Percentiles rank a stretch among this genome's conserved stretches.
These are phyloP conservation scores for Fusarium sp. DNA, from an alignment of 2,329 filamentous ascomycete genomes.

Conservation along the genomic window DNA sequence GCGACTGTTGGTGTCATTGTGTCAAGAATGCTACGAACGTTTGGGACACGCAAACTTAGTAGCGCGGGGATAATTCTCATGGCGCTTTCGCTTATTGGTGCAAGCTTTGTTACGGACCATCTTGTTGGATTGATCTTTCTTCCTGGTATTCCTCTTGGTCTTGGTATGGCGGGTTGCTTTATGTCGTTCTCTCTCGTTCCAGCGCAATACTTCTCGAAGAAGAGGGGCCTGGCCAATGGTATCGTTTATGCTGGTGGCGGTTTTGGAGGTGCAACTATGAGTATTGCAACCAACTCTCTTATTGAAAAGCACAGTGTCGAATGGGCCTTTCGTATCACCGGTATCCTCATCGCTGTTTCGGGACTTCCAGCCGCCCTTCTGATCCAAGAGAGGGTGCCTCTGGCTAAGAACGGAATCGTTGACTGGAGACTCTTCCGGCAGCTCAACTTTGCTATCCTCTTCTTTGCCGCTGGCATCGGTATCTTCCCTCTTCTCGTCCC, in stretches of 20 bases:
- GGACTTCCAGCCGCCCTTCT: slow-evolving; percentile 65
- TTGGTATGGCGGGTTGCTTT: slow-evolving; percentile 45
- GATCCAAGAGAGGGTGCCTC: slow-evolving; percentile 55
- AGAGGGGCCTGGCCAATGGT: slow-evolving; percentile 65
- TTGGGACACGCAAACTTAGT: slow-evolving; percentile 26
- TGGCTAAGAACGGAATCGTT: slow-evolving; percentile 47
- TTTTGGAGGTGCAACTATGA: slow-evolving; percentile 63
- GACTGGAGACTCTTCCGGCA: slow-evolving; percentile 66
- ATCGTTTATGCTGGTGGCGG: slow-evolving; percentile 64
- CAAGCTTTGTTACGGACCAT: slow-evolving; percentile 33
- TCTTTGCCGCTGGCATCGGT: slow-evolving; percentile 62
- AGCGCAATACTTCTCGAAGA: slow-evolving; percentile 64
- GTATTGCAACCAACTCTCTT: slow-evolving; percentile 59
- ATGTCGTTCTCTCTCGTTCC: slow-evolving; percentile 35
- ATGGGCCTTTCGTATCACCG: slow-evolving; percentile 64
- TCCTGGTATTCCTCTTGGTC: slow-evolving; percentile 37
- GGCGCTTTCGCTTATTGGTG: slow-evolving; percentile 11
- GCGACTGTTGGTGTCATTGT: slow-evolving; percentile 11
- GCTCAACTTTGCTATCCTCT: slow-evolving; percentile 60
- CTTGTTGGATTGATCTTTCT: slow-evolving; percentile 44
- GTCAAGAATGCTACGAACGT: slow-evolving; percentile 18
- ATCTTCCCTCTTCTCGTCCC: slow-evolving; percentile 70
- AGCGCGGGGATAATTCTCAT: neutral
- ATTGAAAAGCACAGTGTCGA: slow-evolving; percentile 55
- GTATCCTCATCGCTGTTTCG: slow-evolving; percentile 60